Evolutionary conservation across 306 rosid genomes (phyloP), one percentile per base, ranked within the genome.

Genomic region (Coriaria nepalensis): DNA sequence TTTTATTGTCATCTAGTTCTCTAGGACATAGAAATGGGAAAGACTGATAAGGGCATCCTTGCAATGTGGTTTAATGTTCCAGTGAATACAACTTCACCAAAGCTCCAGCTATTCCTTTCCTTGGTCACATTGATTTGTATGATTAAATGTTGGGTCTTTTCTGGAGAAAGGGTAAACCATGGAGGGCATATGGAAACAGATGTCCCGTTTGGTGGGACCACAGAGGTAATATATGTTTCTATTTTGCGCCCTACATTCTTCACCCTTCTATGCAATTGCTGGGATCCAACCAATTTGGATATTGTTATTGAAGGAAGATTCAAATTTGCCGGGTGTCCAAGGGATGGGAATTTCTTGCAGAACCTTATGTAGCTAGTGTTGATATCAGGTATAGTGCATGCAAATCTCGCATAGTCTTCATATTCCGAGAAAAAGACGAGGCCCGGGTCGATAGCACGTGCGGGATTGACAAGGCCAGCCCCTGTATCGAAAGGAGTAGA

Each of bases 221-320:
- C 94, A 4, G 79, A 50, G 53, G 56, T 69, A 35, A 71, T 41
- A 52, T 77, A 90, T 29, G 78, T 79, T 80, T 90, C 97, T 12
- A 78, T 68, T 59, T 37, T 53, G 70, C 54, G 54, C 37, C 76
- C 84, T 5, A 81, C 85, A 51, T 75, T 81, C 72, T 9, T 79
- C 58, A 90, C 69, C 5, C 75, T 75, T 53, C 95, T 70, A 34
- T 32, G 40, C 38, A 75, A 65, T 42, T 49, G 52, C 45, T 47
- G 69, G 32, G 77, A 57, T 13, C 82, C 92, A 10, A 8, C 65
- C 65, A 85, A 10, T 37, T 73, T 56, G 12, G 95, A 68, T 62
- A 81, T 43, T 35, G 97, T 84, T 7, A 90, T 52, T 9, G 95
- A 90, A 47, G 95, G 95, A 37, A 79, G 79, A 80, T 90, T 90